Conservation (phyloP, 2,329 filamentous ascomycete species). For the Macrophomina pseudophaseolina region DNA sequence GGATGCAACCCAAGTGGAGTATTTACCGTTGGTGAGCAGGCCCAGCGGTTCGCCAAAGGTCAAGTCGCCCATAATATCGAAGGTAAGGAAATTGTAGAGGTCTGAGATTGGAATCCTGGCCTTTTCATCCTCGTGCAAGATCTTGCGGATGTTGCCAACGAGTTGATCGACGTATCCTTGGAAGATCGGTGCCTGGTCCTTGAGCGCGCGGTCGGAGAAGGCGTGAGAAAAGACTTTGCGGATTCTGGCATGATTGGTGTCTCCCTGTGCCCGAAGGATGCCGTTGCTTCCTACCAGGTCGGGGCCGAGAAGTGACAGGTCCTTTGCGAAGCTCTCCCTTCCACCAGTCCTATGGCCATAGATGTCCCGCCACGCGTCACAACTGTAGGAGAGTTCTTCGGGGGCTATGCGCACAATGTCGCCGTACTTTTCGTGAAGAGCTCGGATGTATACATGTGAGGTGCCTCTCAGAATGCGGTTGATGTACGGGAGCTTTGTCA, state of each 20-base stretch:
- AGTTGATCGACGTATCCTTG: constrained; percentile 48
- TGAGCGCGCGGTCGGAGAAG: constrained; percentile 47
- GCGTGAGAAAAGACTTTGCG: constrained; percentile 47
- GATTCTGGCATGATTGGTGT: constrained; percentile 47
- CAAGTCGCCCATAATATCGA: constrained; percentile 36
- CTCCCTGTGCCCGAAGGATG: constrained; percentile 40
- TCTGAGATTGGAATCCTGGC: constrained; percentile 37
- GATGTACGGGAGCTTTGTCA: constrained; percentile 40
- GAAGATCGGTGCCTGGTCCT: constrained; percentile 47
- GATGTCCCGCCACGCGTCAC: constrained; percentile 52
- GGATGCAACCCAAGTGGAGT: constrained; percentile 37
- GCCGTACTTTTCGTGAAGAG: constrained; percentile 48
- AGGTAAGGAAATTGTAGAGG: constrained; percentile 37
- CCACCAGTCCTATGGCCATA: constrained; percentile 33
- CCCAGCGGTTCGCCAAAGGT: constrained; percentile 34
- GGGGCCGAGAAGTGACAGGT: constrained; percentile 35
- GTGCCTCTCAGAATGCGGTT: constrained; percentile 36
- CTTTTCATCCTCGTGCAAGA: constrained; percentile 37
- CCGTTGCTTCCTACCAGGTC: constrained; percentile 40
- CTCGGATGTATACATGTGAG: constrained; percentile 33
- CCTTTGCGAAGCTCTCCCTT: constrained; percentile 34
- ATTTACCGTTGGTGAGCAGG: constrained; percentile 26
- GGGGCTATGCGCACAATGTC: constrained; percentile 49
- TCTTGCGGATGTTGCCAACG: constrained; percentile 40
- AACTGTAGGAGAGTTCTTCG: constrained; percentile 45